phyloP scores from a whole-genome alignment of 768 basidiomycete genomes.

The Tylopilus rubrobrunneus region DNA sequence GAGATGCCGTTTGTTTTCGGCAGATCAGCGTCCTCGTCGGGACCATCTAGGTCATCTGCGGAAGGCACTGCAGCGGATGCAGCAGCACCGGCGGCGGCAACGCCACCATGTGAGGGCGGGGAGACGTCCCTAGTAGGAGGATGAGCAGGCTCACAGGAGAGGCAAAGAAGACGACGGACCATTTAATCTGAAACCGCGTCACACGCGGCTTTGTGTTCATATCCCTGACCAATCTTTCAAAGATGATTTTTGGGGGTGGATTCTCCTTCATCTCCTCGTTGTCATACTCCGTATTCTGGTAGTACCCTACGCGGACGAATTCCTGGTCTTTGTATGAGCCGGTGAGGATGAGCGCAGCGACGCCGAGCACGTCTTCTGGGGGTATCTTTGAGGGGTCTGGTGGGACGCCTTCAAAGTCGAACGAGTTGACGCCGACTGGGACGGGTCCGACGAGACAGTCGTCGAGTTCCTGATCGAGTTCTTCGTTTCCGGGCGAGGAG shows the following conservation, averaged over 20 bases:
- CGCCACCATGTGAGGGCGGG: conserved; percentile 41
- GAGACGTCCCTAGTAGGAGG: conserved; percentile 53
- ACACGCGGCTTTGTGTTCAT: conserved; percentile 91
- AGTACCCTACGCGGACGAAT: conserved; percentile 99
- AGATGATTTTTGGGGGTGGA: conserved; percentile 64
- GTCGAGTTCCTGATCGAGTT: conserved; percentile 95
- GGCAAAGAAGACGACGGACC: conserved; percentile 42
- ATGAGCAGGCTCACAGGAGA: not conserved
- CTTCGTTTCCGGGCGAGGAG: conserved; percentile 86
- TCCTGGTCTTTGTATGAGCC: conserved; percentile 96
- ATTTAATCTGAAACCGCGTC: conserved; percentile 88
- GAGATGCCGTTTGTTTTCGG: conserved; percentile 25
- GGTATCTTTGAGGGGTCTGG: conserved; percentile 86
- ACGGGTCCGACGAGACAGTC: conserved; percentile 97
- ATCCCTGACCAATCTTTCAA: conserved; percentile 80
- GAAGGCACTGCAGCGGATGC: conserved; percentile 73
- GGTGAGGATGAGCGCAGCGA: conserved; percentile 94
- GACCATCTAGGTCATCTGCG: conserved; percentile 58
- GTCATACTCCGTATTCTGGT: conserved; percentile 98
- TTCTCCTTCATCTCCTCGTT: conserved; percentile 84
- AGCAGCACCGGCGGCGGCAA: conserved; percentile 54
- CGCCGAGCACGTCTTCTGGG: conserved; percentile 86
- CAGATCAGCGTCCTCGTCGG: conserved; percentile 28
- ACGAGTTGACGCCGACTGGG: conserved; percentile 94
- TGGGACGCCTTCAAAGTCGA: conserved; percentile 89